Percentiles rank a stretch among this genome's conserved stretches.
Conservation (phyloP, 306 rosid genomes). For the Prunus persica region DNA sequence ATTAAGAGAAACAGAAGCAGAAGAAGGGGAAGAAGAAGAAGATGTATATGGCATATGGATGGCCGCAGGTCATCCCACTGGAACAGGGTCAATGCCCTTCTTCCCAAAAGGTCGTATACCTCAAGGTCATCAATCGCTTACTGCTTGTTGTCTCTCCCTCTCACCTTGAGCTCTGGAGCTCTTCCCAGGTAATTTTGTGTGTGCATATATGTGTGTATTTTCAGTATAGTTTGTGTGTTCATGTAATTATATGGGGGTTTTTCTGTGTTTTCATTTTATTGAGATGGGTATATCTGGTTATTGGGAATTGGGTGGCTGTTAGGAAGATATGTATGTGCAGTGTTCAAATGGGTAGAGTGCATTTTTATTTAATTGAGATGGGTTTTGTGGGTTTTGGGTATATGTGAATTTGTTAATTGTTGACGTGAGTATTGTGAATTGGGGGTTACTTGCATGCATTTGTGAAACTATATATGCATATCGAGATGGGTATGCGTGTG, state of each 20-base stretch:
- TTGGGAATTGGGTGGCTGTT: background rate
- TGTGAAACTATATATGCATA: background rate
- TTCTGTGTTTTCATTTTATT: background rate
- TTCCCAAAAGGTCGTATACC: constrained; percentile 64
- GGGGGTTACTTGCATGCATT: background rate
- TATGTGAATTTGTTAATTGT: background rate
- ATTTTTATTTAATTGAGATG: constrained; percentile 13
- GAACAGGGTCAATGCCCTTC: constrained; percentile 68
- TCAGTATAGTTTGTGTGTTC: background rate
- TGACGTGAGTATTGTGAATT: constrained; percentile 1
- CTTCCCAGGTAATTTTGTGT: constrained; percentile 60
- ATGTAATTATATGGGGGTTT: background rate
- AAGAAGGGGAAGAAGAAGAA: constrained; percentile 22
- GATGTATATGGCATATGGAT: constrained; percentile 99
- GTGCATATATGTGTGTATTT: background rate
- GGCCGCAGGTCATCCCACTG: constrained; percentile 97
- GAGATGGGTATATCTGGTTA: background rate
- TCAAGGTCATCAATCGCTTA: constrained; percentile 67
- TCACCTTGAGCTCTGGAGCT: constrained; percentile 90
- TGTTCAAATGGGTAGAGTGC: background rate
- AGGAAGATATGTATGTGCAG: background rate
- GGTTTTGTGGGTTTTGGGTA: constrained; percentile 13
- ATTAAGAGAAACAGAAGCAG: background rate
- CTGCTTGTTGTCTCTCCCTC: constrained; percentile 76
- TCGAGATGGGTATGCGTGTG: background rate